Conservation (phyloP, 2,329 filamentous ascomycete species). For the Verticillium longisporum region DNA sequence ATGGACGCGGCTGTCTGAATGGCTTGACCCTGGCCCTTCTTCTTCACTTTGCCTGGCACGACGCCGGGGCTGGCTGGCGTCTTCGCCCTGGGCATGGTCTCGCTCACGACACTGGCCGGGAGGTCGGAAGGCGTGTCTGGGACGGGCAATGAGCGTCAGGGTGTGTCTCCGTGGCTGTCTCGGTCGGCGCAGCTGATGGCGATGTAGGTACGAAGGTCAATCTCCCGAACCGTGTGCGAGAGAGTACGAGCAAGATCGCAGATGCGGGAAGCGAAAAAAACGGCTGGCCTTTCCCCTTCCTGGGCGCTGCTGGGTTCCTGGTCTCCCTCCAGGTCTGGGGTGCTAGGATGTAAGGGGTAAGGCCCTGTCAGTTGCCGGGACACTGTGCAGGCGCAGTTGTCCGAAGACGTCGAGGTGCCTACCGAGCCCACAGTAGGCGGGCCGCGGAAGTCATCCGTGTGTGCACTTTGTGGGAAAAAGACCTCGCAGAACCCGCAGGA, state of each 20-base stretch:
- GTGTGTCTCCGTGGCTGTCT: not conserved
- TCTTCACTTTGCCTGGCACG: slow-evolving; percentile 7
- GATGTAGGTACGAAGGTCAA: not conserved
- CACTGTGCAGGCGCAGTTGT: not conserved
- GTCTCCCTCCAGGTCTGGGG: no score
- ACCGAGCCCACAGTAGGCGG: not conserved
- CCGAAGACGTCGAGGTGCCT: not conserved
- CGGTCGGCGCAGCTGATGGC: not conserved
- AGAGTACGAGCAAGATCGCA: not conserved
- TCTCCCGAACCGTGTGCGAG: not conserved
- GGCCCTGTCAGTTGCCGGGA: not conserved
- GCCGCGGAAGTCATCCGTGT: slow-evolving; percentile 1
- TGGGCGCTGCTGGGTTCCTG: no score
- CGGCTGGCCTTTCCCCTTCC: not conserved
- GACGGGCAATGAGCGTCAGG: not conserved
- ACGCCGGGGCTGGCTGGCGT: not conserved
- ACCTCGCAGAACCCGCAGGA: not conserved
- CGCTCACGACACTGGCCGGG: not conserved
- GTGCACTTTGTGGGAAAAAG: not conserved
- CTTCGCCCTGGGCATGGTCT: slow-evolving; percentile 12
- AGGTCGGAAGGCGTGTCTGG: not conserved
- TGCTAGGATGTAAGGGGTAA: no score
- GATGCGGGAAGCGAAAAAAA: not conserved
- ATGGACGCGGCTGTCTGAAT: not conserved
- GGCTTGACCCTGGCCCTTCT: not conserved